Evolutionary conservation across 2,329 filamentous ascomycete species (phyloP), one percentile per base, ranked within the genome.

Genomic region (Lachnellula arida): DNA sequence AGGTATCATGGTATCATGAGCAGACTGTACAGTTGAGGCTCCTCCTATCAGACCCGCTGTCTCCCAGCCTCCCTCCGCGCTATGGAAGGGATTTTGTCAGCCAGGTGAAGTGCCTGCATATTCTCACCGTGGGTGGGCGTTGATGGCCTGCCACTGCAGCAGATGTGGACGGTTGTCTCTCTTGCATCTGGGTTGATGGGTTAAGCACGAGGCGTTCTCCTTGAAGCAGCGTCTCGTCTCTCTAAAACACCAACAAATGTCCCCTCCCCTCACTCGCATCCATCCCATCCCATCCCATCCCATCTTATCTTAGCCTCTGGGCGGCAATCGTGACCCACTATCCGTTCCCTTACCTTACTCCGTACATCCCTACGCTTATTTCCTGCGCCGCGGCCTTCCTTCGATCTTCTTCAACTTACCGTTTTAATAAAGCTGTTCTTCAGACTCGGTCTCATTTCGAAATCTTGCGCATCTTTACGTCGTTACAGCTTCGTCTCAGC

Each of bases 301-400:
- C 39, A 28, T 56, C 58, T 60, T 60, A 60, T 60, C 58, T 60
- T 56, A 58, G 56, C 56, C 37, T 9, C 37, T 17, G n/a, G 50
- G 58, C 56, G 58, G 56, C 56, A 53, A 60, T 58, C 53, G 39
- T 49, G 50, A 51, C 44, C n/a, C n/a, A n/a, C n/a, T n/a, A n/a
- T n/a, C n/a, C n/a, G n/a, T n/a, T n/a, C n/a, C n/a, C n/a, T n/a
- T n/a, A n/a, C n/a, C 23, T 12, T 25, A 23, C 35, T 39, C 3
- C 25, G 42, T 48, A 22, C 47, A 52, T 19, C 42, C 37, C 35
- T 23, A 19, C 34, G 23, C 49, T 42, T 35, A 50, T 46, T 44
- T n/a, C 42, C 42, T 44, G 23, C 44, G 44, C 44, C 44, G n/a
- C 44, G 25, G 44, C 44, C 44, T 46, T 46, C 44, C 23, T 46